These are phyloP conservation scores for Nitzschia sp. DNA, from an alignment of 108 stramenopile genomes.

Conservation along the genomic window DNA sequence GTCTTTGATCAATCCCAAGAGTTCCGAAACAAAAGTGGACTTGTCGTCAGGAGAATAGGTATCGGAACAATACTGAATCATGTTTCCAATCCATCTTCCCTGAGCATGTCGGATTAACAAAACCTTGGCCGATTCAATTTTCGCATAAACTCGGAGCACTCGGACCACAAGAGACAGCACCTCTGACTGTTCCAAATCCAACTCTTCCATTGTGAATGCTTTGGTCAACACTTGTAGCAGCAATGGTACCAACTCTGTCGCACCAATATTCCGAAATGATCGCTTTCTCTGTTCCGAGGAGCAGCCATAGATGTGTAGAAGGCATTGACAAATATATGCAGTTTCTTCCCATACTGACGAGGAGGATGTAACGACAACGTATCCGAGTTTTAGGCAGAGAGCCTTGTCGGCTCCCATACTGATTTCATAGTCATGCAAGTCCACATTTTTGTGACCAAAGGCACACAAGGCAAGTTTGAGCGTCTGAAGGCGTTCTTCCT, in stretches of 20 bases:
- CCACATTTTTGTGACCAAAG: slow-evolving; percentile 32
- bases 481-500: slow-evolving; percentile 23
- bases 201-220: not conserved
- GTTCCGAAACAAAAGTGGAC: slow-evolving; percentile 9
- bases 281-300: slow-evolving; percentile 26
- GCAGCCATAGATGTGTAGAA: slow-evolving; percentile 32
- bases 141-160: slow-evolving; percentile 34
- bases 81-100: slow-evolving; percentile 17
- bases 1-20: slow-evolving; percentile 42
- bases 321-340: slow-evolving; percentile 24
- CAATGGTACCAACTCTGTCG: slow-evolving; percentile 37
- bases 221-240: slow-evolving; percentile 29
- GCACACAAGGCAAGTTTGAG: slow-evolving; percentile 22
- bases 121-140: slow-evolving; percentile 33
- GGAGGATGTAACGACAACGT: slow-evolving; percentile 8
- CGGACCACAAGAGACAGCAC: slow-evolving; percentile 14
- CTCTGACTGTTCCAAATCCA: not conserved
- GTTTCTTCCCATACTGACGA: slow-evolving; percentile 14
- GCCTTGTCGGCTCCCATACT: slow-evolving; percentile 33
- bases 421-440: slow-evolving; percentile 42
- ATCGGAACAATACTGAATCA: slow-evolving; percentile 5
- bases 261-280: slow-evolving; percentile 41
- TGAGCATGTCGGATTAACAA: slow-evolving; percentile 17
- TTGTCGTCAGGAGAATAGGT: not conserved
- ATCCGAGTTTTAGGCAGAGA: slow-evolving; percentile 44